Percentiles rank a stretch among this genome's conserved stretches.
Conservation (phyloP, 169 alveolate genomes). For the Plasmodium inui region DNA sequence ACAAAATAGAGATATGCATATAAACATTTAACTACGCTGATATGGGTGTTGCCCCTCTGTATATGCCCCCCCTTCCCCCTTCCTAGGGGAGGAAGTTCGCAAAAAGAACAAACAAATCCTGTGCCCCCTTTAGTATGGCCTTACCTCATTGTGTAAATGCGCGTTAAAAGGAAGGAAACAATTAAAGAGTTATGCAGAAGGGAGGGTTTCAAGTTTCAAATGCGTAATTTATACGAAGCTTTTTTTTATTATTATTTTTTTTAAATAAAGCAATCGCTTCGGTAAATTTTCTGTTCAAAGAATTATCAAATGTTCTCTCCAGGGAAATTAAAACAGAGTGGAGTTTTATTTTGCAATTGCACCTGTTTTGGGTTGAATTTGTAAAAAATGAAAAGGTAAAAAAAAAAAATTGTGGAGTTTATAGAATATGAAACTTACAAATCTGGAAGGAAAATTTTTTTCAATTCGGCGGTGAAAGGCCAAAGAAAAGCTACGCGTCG, state of each 20-base stretch:
- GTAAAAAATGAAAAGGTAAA: background rate
- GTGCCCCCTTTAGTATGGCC: background rate
- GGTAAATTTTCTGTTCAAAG: background rate
- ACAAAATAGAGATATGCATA: background rate
- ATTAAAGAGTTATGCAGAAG: background rate
- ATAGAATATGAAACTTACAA: background rate
- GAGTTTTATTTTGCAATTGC: background rate
- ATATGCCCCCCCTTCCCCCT: background rate
- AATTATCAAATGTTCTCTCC: background rate
- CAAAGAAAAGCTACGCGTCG: background rate
- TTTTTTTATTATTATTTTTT: background rate
- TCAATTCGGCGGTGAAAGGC: background rate
- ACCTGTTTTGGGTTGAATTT: background rate
- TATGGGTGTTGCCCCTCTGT: background rate
- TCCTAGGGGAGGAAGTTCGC: background rate
- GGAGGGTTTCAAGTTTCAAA: background rate
- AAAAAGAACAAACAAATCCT: background rate
- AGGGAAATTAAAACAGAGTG: background rate
- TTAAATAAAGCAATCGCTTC: background rate
- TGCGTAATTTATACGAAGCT: background rate
- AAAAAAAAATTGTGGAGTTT: background rate
- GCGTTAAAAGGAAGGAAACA: background rate
- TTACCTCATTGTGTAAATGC: conserved; percentile 3
- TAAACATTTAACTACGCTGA: background rate
- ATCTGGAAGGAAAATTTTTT: background rate